These are phyloP conservation scores for Termitomyces sp. DNA, from an alignment of 768 basidiomycete species.

Conservation along the genomic window DNA sequence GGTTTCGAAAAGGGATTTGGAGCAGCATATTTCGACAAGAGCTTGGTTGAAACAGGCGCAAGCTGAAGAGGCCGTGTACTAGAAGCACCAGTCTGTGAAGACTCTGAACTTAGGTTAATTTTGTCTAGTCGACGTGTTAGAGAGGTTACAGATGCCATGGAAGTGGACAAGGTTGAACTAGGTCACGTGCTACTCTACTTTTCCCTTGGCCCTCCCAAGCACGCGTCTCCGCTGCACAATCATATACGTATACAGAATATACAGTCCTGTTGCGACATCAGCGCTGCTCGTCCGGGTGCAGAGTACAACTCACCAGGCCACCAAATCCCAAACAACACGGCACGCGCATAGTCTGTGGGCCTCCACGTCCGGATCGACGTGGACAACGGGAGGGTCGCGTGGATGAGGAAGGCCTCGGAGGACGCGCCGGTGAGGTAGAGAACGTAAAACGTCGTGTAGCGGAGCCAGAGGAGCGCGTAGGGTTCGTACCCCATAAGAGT, in stretches of 20 bases:
- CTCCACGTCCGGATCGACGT: conserved; percentile 46
- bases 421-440: conserved; percentile 93
- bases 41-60: conserved; percentile 29
- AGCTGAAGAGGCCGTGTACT: not conserved
- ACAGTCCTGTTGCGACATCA: conserved; percentile 31
- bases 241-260: conserved; percentile 52
- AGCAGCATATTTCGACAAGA: conserved; percentile 71
- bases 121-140: not conserved
- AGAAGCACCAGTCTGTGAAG: not conserved
- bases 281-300: not conserved
- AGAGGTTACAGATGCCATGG: not conserved
- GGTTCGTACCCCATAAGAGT: conserved; percentile 53
- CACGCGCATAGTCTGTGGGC: conserved; percentile 51
- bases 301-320: conserved; percentile 63
- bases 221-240: conserved; percentile 46
- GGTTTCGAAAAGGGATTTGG: conserved; percentile 46
- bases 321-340: conserved; percentile 71
- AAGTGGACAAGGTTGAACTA: not conserved
- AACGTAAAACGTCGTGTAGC: conserved; percentile 91
- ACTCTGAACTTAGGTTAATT: not conserved
- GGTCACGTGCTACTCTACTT: not conserved
- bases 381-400: conserved; percentile 61
- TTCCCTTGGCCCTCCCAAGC: conserved; percentile 18
- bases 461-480: conserved; percentile 55
- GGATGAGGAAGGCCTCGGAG: conserved; percentile 84